Evolutionary conservation across 495 filamentous ascomycete genomes (phyloP), one percentile per base, ranked within the genome.

Genomic region (Aspergillus diversus): DNA sequence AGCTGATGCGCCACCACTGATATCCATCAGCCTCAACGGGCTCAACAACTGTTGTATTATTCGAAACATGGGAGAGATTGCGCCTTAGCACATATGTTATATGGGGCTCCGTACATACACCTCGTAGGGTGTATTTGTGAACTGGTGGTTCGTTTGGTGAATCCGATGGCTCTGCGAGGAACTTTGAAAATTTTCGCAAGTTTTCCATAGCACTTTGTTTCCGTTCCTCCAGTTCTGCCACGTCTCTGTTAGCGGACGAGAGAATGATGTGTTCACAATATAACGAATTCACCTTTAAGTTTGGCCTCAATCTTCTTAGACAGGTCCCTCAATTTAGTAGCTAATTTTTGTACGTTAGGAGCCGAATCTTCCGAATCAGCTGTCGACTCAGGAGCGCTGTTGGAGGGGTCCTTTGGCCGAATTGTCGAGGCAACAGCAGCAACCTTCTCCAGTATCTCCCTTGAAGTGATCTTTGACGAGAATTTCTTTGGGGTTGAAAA

Each of bases 1-100:
- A 86, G 59, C 78, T 81, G 61, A 83, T 75, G 16, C 81, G 82
- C 83, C 83, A 86, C 83, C 83, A 86, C 57, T 85, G 78, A 70
- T 76, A 80, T 33, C 75, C 74, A 9, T 66, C 51, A n/a, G 68
- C 51, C 51, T 49, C 56, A 21, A 46, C 57, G 35, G 27, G 31
- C 57, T 72, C 69, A n/a, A 66, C 31, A 35, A 74, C 60, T 27
- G 39, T 34, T 6, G 39, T 33, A 50, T 74, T 60, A 7, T 52
- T 49, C 11, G 61, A 33, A 5, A 37, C 51, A 39, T 37, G 55
- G 9, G 65, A 5, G 7, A 50, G 39, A 31, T 51, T 46, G 13
- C 63, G 70, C n/a, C 70, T 66, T 47, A 84, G 68, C n/a, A 85
- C 72, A 54, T 85, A 86, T 8, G 77, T 81, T 8, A 82, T 73